phyloP scores from a whole-genome alignment of 2,329 filamentous ascomycete species.

The Ophiocordyceps camponoti-leonardi region DNA sequence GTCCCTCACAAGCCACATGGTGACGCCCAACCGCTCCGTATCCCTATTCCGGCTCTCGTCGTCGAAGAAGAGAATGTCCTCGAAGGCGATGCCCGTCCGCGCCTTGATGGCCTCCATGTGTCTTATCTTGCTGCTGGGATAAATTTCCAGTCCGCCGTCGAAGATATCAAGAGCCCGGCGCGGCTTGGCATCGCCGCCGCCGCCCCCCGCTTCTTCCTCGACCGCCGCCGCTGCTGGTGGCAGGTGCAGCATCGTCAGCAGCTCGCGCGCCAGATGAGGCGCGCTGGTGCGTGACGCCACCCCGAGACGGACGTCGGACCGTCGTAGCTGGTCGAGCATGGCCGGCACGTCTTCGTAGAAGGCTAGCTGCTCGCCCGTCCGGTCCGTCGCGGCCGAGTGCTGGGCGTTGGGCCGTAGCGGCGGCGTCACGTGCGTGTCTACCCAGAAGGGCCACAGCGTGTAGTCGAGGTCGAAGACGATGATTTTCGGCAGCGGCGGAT shows the following conservation, averaged over 20 bases:
- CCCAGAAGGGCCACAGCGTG: conserved; percentile 98
- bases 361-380: conserved; percentile 45
- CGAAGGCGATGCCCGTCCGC: conserved; percentile 51
- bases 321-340: conserved; percentile 43
- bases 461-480: conserved; percentile 95
- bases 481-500: conserved; percentile 57
- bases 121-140: conserved; percentile 65
- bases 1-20: conserved; percentile 67
- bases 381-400: conserved; percentile 30
- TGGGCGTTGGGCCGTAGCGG: conserved; percentile 40
- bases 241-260: conserved; percentile 58
- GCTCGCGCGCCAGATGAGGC: conserved; percentile 62
- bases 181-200: too few relatives aligned
- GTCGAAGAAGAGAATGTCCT: conserved; percentile 92
- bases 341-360: conserved; percentile 56
- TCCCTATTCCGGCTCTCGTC: conserved; percentile 79
- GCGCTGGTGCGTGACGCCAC: conserved; percentile 69
- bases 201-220: conserved; percentile 15
- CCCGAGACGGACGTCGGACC: conserved; percentile 34
- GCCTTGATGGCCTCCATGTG: conserved; percentile 65
- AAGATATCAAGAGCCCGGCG: conserved; percentile 40
- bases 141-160: conserved; percentile 45
- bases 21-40: conserved; percentile 62
- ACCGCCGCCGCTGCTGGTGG: conserved; percentile 11
- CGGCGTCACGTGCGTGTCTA: conserved; percentile 75